These are phyloP conservation scores for Lachnellula occidentalis DNA, from an alignment of 2,329 filamentous ascomycete species.

Conservation along the genomic window DNA sequence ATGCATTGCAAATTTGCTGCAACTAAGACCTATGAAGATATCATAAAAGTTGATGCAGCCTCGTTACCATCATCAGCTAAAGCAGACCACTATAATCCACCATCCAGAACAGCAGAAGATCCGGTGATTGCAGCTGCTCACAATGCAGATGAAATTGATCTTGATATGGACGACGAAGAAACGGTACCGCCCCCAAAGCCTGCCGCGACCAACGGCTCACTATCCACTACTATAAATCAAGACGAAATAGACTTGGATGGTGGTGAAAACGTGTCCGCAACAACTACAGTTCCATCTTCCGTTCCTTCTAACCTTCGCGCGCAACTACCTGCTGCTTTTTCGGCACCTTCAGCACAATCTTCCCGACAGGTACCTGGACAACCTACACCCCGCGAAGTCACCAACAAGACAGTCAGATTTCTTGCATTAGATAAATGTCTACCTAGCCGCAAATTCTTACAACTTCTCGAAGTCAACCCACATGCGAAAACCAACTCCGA, in stretches of 20 bases:
- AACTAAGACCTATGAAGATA: conserved; percentile 47
- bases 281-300: conserved; percentile 8
- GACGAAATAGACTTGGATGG: conserved; percentile 10
- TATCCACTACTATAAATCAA: not conserved
- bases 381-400: conserved; percentile 65
- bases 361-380: conserved; percentile 43
- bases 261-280: not conserved
- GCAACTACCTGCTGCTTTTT: conserved; percentile 73
- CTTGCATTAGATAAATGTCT: conserved; percentile 89
- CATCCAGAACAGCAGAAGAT: not conserved
- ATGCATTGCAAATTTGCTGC: conserved; percentile 85
- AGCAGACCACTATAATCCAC: not conserved
- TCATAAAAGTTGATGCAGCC: conserved; percentile 10
- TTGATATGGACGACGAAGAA: conserved; percentile 32
- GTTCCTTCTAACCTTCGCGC: conserved; percentile 63
- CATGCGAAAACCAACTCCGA: conserved; percentile 27
- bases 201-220: not conserved
- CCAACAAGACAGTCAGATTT: conserved; percentile 76
- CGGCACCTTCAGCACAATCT: conserved; percentile 40
- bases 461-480: conserved; percentile 62
- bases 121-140: conserved; percentile 12
- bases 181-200: conserved; percentile 20
- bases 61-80: not conserved
- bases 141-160: conserved; percentile 63
- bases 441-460: conserved; percentile 72